These are phyloP conservation scores for Myriosclerotinia scirpicola DNA, from an alignment of 2,329 filamentous ascomycete species.

Conservation along the genomic window DNA sequence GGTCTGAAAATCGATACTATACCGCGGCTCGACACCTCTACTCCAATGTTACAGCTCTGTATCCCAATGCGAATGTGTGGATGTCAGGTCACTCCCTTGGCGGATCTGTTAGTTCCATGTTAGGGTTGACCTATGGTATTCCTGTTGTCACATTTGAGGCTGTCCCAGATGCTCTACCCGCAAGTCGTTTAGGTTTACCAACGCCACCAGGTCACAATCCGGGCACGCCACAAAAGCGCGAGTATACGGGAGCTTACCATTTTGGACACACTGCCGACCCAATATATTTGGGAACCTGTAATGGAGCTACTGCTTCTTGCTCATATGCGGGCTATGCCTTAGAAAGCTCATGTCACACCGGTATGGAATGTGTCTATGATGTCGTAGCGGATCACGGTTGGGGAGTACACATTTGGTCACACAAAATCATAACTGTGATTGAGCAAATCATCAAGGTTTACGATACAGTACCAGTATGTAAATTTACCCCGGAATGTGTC, in stretches of 20 bases:
- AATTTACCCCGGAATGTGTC: constrained; percentile 73
- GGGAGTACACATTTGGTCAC: constrained; percentile 86
- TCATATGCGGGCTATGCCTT: constrained; percentile 92
- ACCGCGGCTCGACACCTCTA: constrained; percentile 85
- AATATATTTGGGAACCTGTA: constrained; percentile 90
- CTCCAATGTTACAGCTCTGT: constrained; percentile 85
- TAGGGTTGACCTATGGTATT: constrained; percentile 87
- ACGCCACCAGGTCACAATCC: constrained; percentile 77
- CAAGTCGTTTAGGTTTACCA: constrained; percentile 79
- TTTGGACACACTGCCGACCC: constrained; percentile 96
- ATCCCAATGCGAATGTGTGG: constrained; percentile 84
- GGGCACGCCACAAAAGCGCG: constrained; percentile 66
- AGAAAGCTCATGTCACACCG: constrained; percentile 89
- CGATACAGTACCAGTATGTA: constrained; percentile 75
- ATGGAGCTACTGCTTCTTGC: constrained; percentile 83
- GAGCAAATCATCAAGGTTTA: constrained; percentile 83
- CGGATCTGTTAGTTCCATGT: constrained; percentile 81
- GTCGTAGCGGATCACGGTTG: constrained; percentile 89
- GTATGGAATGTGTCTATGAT: constrained; percentile 85
- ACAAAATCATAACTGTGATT: constrained; percentile 87
- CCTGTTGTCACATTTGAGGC: constrained; percentile 93
- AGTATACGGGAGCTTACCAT: constrained; percentile 78
- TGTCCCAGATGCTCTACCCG: constrained; percentile 85
- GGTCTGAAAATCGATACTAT: constrained; percentile 87
- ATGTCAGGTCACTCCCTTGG: constrained; percentile 89